Evolutionary conservation across 176 grass and related monocot species (phyloP).

Genomic region (Puya raimondii): DNA sequence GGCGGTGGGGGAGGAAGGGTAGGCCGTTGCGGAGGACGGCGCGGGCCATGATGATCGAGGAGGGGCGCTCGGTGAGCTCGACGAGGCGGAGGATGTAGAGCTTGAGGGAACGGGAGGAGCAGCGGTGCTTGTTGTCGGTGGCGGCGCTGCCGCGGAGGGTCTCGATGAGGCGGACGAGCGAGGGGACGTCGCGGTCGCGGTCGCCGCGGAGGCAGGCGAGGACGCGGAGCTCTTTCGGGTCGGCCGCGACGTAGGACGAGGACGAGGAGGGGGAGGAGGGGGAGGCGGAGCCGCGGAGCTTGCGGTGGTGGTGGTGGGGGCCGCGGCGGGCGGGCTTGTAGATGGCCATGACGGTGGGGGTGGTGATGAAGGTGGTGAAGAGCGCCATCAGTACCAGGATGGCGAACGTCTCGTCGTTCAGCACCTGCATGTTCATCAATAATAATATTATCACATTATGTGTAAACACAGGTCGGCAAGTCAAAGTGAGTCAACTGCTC

Average conservation of each 20-base stretch:
- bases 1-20: conserved; percentile 31
- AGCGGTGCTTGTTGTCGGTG: not conserved
- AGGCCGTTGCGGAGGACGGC: conserved; percentile 50
- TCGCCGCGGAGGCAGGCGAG: conserved; percentile 62
- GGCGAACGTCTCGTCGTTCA: conserved; percentile 79
- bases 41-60: conserved; percentile 71
- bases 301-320: conserved; percentile 42
- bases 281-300: conserved; percentile 30
- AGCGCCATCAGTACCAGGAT: conserved; percentile 86
- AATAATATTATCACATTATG: not conserved
- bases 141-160: conserved; percentile 45
- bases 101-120: conserved; percentile 41
- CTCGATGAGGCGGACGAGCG: conserved; percentile 75
- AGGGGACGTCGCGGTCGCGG: conserved; percentile 53
- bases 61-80: conserved; percentile 79
- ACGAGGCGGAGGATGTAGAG: conserved; percentile 84
- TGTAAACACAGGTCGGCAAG: not conserved
- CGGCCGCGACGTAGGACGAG: conserved; percentile 1
- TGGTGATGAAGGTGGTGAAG: conserved; percentile 83
- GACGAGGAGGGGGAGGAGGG: conserved; percentile 41
- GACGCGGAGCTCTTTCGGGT: conserved; percentile 52
- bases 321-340: conserved; percentile 63
- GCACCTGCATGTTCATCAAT: conserved; percentile 31
- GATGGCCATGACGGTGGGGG: conserved; percentile 66
- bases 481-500: too few species aligned